Evolutionary conservation across 352 stramenopile species (phyloP), one percentile per base, ranked within the genome.

Genomic region (Pythium periplocum): DNA sequence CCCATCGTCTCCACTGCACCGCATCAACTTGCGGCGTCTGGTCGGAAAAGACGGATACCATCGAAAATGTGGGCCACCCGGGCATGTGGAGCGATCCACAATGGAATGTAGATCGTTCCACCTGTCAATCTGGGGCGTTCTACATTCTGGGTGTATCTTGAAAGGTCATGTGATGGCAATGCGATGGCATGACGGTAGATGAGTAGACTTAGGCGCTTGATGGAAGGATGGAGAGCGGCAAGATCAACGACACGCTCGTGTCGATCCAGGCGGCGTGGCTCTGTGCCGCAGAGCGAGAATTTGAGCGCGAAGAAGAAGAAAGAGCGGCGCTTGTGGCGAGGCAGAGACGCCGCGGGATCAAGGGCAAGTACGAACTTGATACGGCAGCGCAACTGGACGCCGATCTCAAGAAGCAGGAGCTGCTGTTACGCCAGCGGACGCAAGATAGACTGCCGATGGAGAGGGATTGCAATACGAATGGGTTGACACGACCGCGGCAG

Each of bases 201-300:
- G 39, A n/a, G 9, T 26, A 26, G 17, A 26, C 17, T 26, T 26
- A 26, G 17, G 17, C 17, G 17, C 17, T 26, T 26, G 17, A 26
- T 26, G 31, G 26, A 4, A 36, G n/a, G 30, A 72, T 81, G 67
- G 53, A 74, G 66, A 56, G 54, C 39, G 59, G 48, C 42, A 58
- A 46, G 51, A 52, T 81, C 34, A 61, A 54, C 45, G 57, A 68
- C 26, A 50, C 51, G 40, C 39, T 74, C 2, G 48, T 79, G 58
- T 68, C 71, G 6, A 42, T 84, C 39, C 72, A 87, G 38, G 42
- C 75, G 2, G 78, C 75, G 11, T 87, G 78, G 78, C 59, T 89
- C 26, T 89, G 78, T 17, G 63, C 72, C 1, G 72, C 73, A 0
- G 71, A 84, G 48, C 63, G 70, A 17, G 71, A 86, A 52, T 54